These are phyloP conservation scores for Candida sakaeoensis DNA, from an alignment of 805 yeast species.

Conservation along the genomic window DNA sequence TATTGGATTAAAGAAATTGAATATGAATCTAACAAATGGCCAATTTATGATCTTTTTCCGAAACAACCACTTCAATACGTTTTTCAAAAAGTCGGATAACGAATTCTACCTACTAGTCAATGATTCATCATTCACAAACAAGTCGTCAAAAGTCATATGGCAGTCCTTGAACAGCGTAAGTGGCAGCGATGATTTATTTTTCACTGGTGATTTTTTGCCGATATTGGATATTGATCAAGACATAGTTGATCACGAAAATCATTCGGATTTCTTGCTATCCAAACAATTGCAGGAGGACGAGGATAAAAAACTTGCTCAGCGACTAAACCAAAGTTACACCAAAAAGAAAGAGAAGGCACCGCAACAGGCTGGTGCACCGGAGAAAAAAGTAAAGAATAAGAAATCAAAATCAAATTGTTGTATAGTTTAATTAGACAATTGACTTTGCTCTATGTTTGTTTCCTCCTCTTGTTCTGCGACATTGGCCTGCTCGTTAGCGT, in stretches of 20 bases:
- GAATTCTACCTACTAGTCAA: constrained; percentile 65
- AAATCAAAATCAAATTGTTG: constrained; percentile 20
- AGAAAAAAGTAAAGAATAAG: constrained; percentile 10
- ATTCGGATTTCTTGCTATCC: constrained; percentile 31
- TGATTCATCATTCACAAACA: constrained; percentile 57
- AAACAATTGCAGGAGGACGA: constrained; percentile 56
- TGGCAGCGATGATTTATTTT: constrained; percentile 69
- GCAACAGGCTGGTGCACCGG: constrained; percentile 4
- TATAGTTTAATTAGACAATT: constrained; percentile 16
- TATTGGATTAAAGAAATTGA: constrained; percentile 54
- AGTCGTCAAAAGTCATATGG: constrained; percentile 65
- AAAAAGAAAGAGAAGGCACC: constrained; percentile 10
- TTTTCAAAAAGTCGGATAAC: constrained; percentile 47
- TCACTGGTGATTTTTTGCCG: constrained; percentile 62
- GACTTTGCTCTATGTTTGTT: constrained; percentile 1
- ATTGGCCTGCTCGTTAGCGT: too few species aligned
- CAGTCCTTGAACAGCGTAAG: constrained; percentile 63
- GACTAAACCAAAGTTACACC: constrained; percentile 35
- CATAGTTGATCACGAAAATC: constrained; percentile 2
- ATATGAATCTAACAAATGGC: constrained; percentile 43
- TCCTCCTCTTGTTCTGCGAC: too few species aligned
- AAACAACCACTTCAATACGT: constrained; percentile 83
- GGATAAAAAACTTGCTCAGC: constrained; percentile 47
- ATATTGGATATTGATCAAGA: constrained; percentile 24
- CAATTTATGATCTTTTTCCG: constrained; percentile 73